Evolutionary conservation across 225 moss, liverwort and hornwort species (phyloP).

Genomic region (Pseudoscleropodium purum): DNA sequence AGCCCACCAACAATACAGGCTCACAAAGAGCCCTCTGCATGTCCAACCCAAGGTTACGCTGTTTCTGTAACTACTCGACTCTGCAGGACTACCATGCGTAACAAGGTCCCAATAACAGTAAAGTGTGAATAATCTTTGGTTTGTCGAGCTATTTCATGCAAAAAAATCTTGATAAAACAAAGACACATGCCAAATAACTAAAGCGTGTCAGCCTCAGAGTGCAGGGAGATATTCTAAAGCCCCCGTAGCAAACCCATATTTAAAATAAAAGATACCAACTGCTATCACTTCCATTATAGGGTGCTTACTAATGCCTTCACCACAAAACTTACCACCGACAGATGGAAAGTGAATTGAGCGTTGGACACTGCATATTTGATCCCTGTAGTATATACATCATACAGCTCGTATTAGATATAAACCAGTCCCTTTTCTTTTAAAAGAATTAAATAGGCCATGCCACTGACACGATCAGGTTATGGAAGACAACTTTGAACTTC

Average conservation of each 20-base stretch:
- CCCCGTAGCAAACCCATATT: neutral
- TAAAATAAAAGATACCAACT: neutral
- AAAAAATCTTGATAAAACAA: neutral
- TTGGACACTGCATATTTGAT: conserved; percentile 95
- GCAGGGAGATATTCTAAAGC: neutral
- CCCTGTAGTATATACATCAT: conserved; percentile 48
- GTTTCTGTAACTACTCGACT: conserved; percentile 7
- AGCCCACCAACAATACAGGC: neutral
- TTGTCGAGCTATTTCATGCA: neutral
- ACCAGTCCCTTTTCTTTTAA: neutral
- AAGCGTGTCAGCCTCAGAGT: neutral
- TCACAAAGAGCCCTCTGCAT: neutral
- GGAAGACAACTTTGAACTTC: neutral
- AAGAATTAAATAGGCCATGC: neutral
- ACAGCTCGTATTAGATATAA: neutral
- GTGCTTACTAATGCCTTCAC: neutral
- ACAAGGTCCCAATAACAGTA: neutral
- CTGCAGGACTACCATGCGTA: conserved; percentile 4
- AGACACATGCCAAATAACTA: neutral
- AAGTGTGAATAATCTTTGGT: neutral
- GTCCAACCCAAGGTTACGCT: conserved; percentile 2
- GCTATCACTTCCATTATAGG: neutral
- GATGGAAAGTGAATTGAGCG: conserved; percentile 89
- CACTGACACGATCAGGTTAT: neutral
- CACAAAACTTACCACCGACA: conserved; percentile 66